Evolutionary conservation across 1,284 basidiomycete species (phyloP).

Genomic region (Cystobasidium pallidum): DNA sequence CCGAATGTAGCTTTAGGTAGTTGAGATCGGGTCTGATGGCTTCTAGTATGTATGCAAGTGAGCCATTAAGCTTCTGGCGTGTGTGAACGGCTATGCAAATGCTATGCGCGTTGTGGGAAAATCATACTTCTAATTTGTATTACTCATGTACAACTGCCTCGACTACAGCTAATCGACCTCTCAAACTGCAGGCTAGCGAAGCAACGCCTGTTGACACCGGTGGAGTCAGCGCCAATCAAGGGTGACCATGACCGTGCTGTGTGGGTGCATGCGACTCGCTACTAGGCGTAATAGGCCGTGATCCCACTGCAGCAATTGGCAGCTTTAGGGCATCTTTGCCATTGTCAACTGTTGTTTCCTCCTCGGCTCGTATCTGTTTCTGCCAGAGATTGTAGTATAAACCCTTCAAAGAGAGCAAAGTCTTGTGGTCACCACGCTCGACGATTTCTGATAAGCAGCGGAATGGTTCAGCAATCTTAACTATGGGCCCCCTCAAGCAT

Average conservation of each 20-base stretch:
- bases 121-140: too few relatives aligned
- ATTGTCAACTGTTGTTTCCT: slow-evolving; percentile 18
- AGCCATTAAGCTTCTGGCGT: neutral
- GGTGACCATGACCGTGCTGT: slow-evolving; percentile 16
- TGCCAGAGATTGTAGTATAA: slow-evolving; percentile 53
- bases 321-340: slow-evolving; percentile 16
- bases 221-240: too few relatives aligned
- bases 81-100: too few relatives aligned
- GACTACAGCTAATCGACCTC: too few relatives aligned
- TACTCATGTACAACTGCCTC: too few relatives aligned
- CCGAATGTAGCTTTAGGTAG: slow-evolving; percentile 12
- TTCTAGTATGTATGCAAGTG: too few relatives aligned
- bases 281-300: neutral
- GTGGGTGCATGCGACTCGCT: slow-evolving; percentile 6
- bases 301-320: neutral
- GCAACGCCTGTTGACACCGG: too few relatives aligned
- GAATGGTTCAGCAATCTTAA: too few relatives aligned
- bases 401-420: slow-evolving; percentile 47
- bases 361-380: slow-evolving; percentile 49
- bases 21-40: too few relatives aligned
- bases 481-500: neutral
- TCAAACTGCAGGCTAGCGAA: too few relatives aligned
- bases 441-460: slow-evolving; percentile 60
- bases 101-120: too few relatives aligned
- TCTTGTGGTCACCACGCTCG: slow-evolving; percentile 65